Base-by-base conservation (phyloP, 176 grass and related monocot genomes). In the Carex parvula region DNA sequence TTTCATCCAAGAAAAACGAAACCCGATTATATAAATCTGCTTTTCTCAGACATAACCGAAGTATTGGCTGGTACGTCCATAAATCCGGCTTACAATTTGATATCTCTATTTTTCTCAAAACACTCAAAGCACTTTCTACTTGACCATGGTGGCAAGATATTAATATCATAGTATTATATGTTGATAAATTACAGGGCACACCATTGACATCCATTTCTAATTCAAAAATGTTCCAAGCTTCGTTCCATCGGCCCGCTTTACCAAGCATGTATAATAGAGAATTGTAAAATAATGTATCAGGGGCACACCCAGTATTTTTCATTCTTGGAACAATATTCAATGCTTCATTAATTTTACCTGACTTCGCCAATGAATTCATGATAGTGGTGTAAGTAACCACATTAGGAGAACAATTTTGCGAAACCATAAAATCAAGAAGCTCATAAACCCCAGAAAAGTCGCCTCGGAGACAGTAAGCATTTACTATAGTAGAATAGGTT, bases 141-240 rank as follows among this genome's bases (percentile, higher is more conserved):
- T 83, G 86, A 37, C 86, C 70, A 64, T 92, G 76, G n/a, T 84
- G 68, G 77, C 92, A 92, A 11, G 92, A 92, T 70, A 92, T 89
- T 58, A 89, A 86, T 69, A 97, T 85, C 94, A 94, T 94, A 67
- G 90, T 92, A 85, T 97, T 97, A 68, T 89, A 97, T 18, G 92
- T 97, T 33, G 83, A 83, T 53, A 91, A 70, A 76, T 26, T 89
- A 85, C 15, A 54, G 78, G 74, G 6, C 37, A 97, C 80, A 8
- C 84, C 87, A 66, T 94, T 91, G 74, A 4, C 87, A 61, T 89
- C 77, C 92, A 97, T 94, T 81, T 97, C 94, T 26, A 90, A 39
- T 70, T 86, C 83, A 88, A 92, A 97, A 53, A 94, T 88, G 46
- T 89, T 88, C 74, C 65, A 84, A 80, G 94, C 92, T 64, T 94